Conservation (phyloP, 192 early-diverging fungal genomes). For the Kickxella alabastrina region DNA sequence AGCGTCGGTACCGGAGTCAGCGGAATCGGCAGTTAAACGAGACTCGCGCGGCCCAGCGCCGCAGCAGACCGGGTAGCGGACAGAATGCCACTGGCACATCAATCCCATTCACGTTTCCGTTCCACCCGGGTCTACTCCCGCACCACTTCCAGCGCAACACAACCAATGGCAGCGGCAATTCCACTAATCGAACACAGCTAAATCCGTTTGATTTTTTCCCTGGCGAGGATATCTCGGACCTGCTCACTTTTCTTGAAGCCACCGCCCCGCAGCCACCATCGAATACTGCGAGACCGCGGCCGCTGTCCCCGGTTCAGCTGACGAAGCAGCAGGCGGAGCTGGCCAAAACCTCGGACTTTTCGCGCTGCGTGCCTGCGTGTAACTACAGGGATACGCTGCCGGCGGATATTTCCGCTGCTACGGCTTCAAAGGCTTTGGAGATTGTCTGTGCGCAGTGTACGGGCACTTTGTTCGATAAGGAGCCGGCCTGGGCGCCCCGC, state of each 20-base stretch:
- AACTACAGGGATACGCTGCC: slow-evolving; percentile 31
- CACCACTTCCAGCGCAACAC: slow-evolving; percentile 14
- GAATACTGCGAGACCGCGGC: slow-evolving; percentile 13
- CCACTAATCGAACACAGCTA: no score
- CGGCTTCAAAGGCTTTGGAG: slow-evolving; percentile 8
- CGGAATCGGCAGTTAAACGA: background rate
- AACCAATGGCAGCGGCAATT: no score
- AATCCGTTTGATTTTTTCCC: slow-evolving; percentile 38
- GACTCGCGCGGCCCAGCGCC: background rate
- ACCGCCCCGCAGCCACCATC: slow-evolving; percentile 11
- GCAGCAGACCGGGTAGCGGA: background rate
- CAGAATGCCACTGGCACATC: no score
- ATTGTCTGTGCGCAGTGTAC: slow-evolving; percentile 40
- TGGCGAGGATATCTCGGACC: slow-evolving; percentile 35
- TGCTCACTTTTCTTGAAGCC: slow-evolving; percentile 43
- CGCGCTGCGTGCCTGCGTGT: slow-evolving; percentile 28
- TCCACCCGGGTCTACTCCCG: slow-evolving; percentile 23
- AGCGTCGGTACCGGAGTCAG: background rate
- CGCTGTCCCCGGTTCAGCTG: slow-evolving; percentile 26
- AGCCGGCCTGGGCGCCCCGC: slow-evolving; percentile 39
- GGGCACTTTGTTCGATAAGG: slow-evolving; percentile 21
- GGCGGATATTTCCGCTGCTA: background rate
- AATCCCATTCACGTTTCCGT: slow-evolving; percentile 25
- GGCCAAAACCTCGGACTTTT: slow-evolving; percentile 14
- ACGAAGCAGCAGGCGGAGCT: slow-evolving; percentile 33